These are phyloP conservation scores for Sungouiozyma intestinalis DNA, from an alignment of 805 yeast species.

Conservation along the genomic window DNA sequence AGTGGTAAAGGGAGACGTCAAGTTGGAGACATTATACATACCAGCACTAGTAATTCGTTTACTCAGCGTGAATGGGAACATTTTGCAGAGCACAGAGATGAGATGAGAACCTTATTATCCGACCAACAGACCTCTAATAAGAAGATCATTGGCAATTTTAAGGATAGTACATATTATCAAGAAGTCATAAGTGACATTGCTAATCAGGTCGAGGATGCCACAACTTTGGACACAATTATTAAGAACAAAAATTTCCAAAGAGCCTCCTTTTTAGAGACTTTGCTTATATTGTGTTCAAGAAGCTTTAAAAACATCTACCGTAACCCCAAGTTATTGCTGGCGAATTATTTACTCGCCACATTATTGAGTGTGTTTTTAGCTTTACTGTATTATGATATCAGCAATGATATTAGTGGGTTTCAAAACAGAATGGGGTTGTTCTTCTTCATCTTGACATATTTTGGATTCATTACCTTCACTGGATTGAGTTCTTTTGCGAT, in stretches of 20 bases:
- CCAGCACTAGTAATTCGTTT: constrained; percentile 33
- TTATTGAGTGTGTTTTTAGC: constrained; percentile 80
- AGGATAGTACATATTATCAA: constrained; percentile 25
- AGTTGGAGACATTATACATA: background rate
- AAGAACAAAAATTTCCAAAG: background rate
- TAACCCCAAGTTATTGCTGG: constrained; percentile 78
- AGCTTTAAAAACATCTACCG: constrained; percentile 88
- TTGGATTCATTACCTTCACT: constrained; percentile 90
- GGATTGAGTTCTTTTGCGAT: constrained; percentile 81
- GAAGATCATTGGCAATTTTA: constrained; percentile 22
- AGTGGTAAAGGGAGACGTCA: background rate
- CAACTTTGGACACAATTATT: constrained; percentile 4
- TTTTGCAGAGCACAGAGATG: constrained; percentile 71
- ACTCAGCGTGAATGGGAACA: constrained; percentile 76
- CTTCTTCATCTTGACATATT: constrained; percentile 80
- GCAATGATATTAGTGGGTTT: constrained; percentile 89
- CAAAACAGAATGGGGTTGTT: constrained; percentile 91
- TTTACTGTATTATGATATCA: constrained; percentile 66
- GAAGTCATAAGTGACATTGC: constrained; percentile 27
- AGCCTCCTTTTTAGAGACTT: constrained; percentile 56
- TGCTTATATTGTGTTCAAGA: constrained; percentile 67
- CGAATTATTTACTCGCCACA: constrained; percentile 72
- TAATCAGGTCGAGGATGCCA: background rate
- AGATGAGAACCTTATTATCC: constrained; percentile 31
- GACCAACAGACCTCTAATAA: constrained; percentile 15